Evolutionary conservation across 441 rosid species (phyloP).

Genomic region (Adansonia madagascariensis): DNA sequence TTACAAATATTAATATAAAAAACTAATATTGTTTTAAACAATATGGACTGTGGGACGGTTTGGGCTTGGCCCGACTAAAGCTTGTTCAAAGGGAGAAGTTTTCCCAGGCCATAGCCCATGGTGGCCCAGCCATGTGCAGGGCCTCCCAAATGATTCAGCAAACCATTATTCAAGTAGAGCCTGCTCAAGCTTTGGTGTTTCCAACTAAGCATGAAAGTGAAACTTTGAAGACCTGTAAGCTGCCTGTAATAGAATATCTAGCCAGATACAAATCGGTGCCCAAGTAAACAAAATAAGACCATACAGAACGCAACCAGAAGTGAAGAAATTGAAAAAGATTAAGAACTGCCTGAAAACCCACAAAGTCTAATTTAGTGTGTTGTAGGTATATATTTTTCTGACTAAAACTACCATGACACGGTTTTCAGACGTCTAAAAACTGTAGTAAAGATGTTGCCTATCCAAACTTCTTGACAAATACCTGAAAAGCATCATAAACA

Average conservation of each 20-base stretch:
- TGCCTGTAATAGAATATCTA: no score
- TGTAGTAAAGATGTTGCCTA: background rate
- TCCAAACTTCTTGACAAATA: background rate
- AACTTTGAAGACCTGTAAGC: background rate
- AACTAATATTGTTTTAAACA: no score
- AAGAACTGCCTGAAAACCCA: background rate
- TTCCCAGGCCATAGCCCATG: no score
- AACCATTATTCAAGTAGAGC: background rate
- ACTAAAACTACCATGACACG: background rate
- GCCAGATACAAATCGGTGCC: no score
- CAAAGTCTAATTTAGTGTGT: background rate
- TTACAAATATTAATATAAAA: no score
- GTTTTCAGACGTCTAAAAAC: background rate
- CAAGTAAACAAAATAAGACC: background rate
- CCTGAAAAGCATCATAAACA: background rate
- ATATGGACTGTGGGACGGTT: no score
- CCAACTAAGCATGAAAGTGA: background rate
- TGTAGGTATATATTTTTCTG: background rate
- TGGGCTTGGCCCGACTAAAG: no score
- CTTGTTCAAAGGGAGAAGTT: no score
- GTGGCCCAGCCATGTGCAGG: no score
- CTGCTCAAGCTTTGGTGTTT: background rate
- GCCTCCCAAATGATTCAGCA: background rate
- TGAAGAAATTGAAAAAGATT: background rate
- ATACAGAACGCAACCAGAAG: background rate